Conservation (phyloP, 2,329 filamentous ascomycete species). For the Paraconiothyrium brasiliense region DNA sequence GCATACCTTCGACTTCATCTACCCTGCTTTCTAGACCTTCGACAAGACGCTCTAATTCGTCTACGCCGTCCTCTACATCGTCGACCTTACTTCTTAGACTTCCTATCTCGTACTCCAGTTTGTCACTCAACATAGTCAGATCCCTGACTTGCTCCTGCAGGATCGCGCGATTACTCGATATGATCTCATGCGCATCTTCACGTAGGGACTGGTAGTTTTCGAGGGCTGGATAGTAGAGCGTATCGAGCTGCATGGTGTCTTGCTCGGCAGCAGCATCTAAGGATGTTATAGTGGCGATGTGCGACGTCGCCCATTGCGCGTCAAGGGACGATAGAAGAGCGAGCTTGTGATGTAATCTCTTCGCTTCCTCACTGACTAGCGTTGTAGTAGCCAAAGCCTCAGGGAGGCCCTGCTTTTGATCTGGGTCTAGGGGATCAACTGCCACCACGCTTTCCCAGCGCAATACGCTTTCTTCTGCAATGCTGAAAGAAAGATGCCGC, state of each 20-base stretch:
- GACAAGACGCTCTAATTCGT: slow-evolving; percentile 78
- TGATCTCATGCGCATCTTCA: slow-evolving; percentile 72
- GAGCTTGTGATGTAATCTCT: slow-evolving; percentile 69
- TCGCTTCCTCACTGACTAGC: slow-evolving; percentile 63
- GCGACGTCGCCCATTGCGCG: slow-evolving; percentile 68
- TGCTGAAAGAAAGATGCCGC: slow-evolving; percentile 77
- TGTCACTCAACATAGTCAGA: slow-evolving; percentile 81
- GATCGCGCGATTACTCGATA: slow-evolving; percentile 73
- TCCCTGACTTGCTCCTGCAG: slow-evolving; percentile 79
- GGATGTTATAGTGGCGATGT: slow-evolving; percentile 64
- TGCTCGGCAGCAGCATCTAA: slow-evolving; percentile 70
- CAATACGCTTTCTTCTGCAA: slow-evolving; percentile 78
- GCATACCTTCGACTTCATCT: slow-evolving; percentile 67
- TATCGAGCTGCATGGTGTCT: slow-evolving; percentile 69
- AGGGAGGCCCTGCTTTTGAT: slow-evolving; percentile 45
- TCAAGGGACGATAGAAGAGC: slow-evolving; percentile 65
- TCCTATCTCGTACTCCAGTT: slow-evolving; percentile 91
- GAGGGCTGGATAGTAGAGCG: slow-evolving; percentile 75
- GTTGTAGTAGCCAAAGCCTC: slow-evolving; percentile 47
- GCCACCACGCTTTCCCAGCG: slow-evolving; percentile 60
- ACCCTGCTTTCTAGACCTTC: slow-evolving; percentile 54
- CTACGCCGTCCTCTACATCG: slow-evolving; percentile 85
- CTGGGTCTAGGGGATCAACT: slow-evolving; percentile 22
- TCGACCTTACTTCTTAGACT: slow-evolving; percentile 80
- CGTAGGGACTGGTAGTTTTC: slow-evolving; percentile 75